Evolutionary conservation across 441 rosid genomes (phyloP).

Genomic region (Gossypium davidsonii): DNA sequence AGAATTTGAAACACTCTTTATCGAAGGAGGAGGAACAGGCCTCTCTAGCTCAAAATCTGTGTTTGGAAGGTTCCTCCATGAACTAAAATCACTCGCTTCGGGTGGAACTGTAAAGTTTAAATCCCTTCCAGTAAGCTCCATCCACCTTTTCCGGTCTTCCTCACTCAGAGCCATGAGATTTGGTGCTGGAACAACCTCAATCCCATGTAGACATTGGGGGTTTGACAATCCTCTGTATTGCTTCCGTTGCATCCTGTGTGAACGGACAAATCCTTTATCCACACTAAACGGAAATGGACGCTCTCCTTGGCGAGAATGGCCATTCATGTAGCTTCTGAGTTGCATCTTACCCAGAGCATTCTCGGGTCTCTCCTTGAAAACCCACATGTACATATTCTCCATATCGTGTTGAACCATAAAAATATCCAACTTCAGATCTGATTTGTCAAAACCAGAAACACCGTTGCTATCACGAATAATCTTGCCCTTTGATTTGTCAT

Average conservation of each 20-base stretch:
- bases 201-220: slow-evolving; percentile 70
- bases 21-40: slow-evolving; percentile 26
- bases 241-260: slow-evolving; percentile 71
- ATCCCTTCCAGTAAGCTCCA: slow-evolving; percentile 62
- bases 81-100: slow-evolving; percentile 58
- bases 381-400: slow-evolving; percentile 86
- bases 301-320: slow-evolving; percentile 68
- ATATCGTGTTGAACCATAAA: slow-evolving; percentile 69
- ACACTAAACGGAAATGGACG: slow-evolving; percentile 55
- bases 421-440: slow-evolving; percentile 55
- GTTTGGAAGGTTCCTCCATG: slow-evolving; percentile 61
- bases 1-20: slow-evolving; percentile 39
- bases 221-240: slow-evolving; percentile 69
- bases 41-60: slow-evolving; percentile 63
- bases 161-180: slow-evolving; percentile 49
- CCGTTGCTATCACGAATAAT: slow-evolving; percentile 48
- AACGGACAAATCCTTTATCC: slow-evolving; percentile 63
- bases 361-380: slow-evolving; percentile 60
- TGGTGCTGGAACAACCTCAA: slow-evolving; percentile 52
- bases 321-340: slow-evolving; percentile 61
- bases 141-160: slow-evolving; percentile 64
- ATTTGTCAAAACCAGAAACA: slow-evolving; percentile 49
- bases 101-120: slow-evolving; percentile 46
- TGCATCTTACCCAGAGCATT: slow-evolving; percentile 75
- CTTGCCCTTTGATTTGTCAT: slow-evolving; percentile 59